Base-by-base conservation (phyloP, 495 filamentous ascomycete species). In the Trichocladium antarcticum region DNA sequence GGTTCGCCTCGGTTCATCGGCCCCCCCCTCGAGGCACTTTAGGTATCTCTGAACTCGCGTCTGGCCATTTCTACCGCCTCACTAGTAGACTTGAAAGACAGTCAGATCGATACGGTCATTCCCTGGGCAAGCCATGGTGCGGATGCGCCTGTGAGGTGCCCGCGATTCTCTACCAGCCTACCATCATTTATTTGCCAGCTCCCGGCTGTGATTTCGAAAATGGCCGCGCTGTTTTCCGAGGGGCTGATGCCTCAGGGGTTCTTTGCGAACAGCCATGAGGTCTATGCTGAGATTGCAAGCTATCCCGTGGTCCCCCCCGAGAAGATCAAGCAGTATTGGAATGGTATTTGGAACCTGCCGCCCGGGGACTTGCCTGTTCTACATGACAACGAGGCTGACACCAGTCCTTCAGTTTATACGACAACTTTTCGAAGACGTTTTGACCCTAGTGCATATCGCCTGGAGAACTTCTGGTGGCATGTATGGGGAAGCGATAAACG, bases 391-490 rank as follows among this genome's bases (percentile, higher is more conserved):
- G 36, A 2, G 39, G 27, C 56, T 63, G 41, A 58, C 46, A 22
- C 16, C 5, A n/a, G 9, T 44, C 29, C 27, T 6, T 15, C 54
- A 78, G 74, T 71, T 19, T 78, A 75, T 47, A 71, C 73, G 3
- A 76, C 72, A 9, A 76, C 71, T 1, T 71, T 69, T 16, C 65
- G 71, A 43, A 62, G 66, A 47, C 63, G 75, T 31, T 57, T 67
- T 42, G 74, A 78, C 57, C 74, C 74, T 29, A 76, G 69, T 12
- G 72, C 74, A 1, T 66, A 68, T 34, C 73, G 74, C 20, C 58
- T 76, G 34, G 73, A 78, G 56, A 73, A 76, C 47, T 76, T 74
- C 39, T 78, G 74, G 74, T 75, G 74, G 67, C 74, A 74, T 44
- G 72, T 78, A 42, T 74, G 73, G 60, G 74, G 74, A 14, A 76